Base-by-base conservation (phyloP, 345 rosid species). In the Eucalyptus curtisii region DNA sequence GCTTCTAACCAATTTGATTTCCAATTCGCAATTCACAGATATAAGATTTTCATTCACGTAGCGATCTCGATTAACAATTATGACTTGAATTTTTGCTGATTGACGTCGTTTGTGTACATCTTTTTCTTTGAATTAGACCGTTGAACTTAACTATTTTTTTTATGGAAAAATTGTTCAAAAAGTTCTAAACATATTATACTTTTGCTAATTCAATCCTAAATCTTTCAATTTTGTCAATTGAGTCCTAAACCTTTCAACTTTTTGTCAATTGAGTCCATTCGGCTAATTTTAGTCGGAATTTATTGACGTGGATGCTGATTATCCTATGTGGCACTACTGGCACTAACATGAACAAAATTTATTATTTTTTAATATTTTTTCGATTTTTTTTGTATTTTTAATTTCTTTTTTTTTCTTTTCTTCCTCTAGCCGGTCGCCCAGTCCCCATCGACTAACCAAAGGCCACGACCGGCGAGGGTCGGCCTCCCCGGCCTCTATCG, bases 341-440 rank as follows among this genome's bases (percentile, higher is more conserved):
- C 20, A 0, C 4, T 0, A 1, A 52, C 10, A 1, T 52, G 10
- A 2, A 52, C 24, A 52, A 19, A 1, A 52, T 7, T 17, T 3
- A 3, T 7, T 52, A 52, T 19, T 52, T 52, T 7, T 7, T 7
- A 19, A 19, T 52, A 50, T 52, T 52, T 19, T 19, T 7, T 17
- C 17, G 6, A 17, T 49, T 49, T 49, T 6, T 42, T 50, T 16
- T 50, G 8, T 50, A 49, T 50, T 49, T 0, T 50, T 17, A 50
- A 50, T 50, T 50, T 50, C 22, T 50, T 50, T 49, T 50, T 50
- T 50, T 50, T 7, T 22, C 24, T 52, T 52, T 52, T 52, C 20
- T 52, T 52, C 55, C 55, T 52, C 0, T 52, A 1, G 55, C 4
- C 2, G 0, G 2, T 7, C 0, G 10, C 4, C 4, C 47, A 44